Evolutionary conservation across 139 green algal species (phyloP).

Genomic region (Chlamydomonas asymmetrica): DNA sequence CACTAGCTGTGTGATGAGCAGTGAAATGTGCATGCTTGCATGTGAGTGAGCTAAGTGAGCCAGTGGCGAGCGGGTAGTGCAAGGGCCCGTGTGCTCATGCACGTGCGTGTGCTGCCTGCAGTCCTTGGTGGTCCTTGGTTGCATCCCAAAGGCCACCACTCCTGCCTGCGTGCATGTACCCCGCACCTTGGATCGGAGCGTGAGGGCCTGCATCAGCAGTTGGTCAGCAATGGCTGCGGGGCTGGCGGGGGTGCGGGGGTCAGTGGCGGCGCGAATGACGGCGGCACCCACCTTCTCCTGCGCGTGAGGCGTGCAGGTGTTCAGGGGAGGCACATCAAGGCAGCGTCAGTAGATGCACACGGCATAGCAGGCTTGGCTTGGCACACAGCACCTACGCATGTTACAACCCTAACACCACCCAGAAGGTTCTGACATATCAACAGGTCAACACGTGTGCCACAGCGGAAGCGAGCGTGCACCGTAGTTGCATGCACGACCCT

Average conservation of each 20-base stretch:
- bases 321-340: background rate
- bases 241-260: background rate
- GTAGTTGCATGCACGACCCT: no score
- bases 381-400: background rate
- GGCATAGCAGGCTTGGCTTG: background rate
- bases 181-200: slow-evolving; percentile 20
- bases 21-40: no score
- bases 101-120: no score
- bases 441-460: background rate
- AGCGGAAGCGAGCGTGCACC: no score
- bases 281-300: no score
- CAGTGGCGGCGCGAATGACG: background rate
- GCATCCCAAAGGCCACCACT: no score
- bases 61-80: no score
- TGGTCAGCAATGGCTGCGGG: slow-evolving; percentile 22
- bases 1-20: no score
- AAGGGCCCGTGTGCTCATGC: no score
- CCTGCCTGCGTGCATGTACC: no score
- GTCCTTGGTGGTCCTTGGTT: no score
- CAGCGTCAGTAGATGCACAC: background rate
- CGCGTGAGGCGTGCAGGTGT: background rate
- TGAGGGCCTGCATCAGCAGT: slow-evolving; percentile 37
- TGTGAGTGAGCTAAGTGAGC: no score
- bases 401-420: background rate
- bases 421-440: background rate